phyloP scores from a whole-genome alignment of 441 rosid species.

The Brassica balearica region DNA sequence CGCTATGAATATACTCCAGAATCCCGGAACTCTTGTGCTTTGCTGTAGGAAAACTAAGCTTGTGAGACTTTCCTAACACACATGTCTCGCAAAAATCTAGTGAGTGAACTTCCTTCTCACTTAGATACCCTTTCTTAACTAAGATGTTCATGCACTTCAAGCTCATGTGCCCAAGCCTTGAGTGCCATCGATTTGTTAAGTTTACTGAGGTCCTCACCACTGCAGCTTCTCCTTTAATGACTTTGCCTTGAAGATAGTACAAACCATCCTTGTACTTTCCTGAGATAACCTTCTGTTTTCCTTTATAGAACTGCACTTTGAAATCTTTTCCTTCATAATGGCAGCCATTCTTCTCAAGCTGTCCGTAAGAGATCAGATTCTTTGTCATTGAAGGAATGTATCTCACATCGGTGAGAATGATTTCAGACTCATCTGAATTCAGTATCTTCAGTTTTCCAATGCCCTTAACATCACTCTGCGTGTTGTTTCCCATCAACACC shows the following conservation, averaged over 20 bases:
- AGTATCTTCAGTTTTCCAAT: neutral
- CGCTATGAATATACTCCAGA: neutral
- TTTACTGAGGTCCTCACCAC: too few relatives aligned
- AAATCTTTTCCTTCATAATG: neutral
- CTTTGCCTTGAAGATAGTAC: too few relatives aligned
- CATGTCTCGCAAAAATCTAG: neutral
- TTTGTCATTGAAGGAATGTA: neutral
- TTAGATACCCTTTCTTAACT: neutral
- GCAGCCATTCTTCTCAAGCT: neutral
- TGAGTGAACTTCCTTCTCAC: neutral
- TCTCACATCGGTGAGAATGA: neutral
- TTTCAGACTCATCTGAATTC: neutral
- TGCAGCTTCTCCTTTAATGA: too few relatives aligned
- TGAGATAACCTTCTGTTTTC: too few relatives aligned
- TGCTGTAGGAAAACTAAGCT: neutral
- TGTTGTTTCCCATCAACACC: too few relatives aligned
- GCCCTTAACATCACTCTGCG: too few relatives aligned
- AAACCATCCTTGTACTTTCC: too few relatives aligned
- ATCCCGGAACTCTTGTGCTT: neutral
- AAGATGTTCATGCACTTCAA: neutral
- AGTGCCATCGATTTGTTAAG: too few relatives aligned
- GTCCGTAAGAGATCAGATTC: neutral
- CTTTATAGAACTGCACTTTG: neutral
- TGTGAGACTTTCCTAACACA: neutral
- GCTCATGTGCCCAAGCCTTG: neutral